phyloP scores from a whole-genome alignment of 805 yeast genomes.

The Phaffomyces opuntiae region DNA sequence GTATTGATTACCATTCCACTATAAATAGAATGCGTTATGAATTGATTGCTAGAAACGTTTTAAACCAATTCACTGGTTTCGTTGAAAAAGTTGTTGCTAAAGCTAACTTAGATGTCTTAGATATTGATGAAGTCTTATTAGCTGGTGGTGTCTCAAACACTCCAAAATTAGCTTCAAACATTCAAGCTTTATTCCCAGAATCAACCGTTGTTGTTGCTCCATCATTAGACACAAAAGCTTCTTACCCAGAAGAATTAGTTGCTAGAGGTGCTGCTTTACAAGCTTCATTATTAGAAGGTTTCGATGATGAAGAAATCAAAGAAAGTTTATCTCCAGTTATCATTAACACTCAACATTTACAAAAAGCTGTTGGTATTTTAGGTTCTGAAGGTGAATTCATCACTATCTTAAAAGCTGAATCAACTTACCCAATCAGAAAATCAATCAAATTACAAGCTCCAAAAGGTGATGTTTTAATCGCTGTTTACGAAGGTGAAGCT shows the following conservation, averaged over 20 bases:
- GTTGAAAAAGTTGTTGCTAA: conserved; percentile 68
- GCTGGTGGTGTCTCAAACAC: conserved; percentile 92
- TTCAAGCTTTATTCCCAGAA: conserved; percentile 76
- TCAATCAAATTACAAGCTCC: conserved; percentile 56
- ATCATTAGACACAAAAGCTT: conserved; percentile 63
- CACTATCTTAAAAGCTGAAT: conserved; percentile 70
- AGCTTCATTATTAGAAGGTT: conserved; percentile 76
- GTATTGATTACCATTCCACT: conserved; percentile 86
- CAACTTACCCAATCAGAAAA: conserved; percentile 87
- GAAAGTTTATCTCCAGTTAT: conserved; percentile 82
- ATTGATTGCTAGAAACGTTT: conserved; percentile 72
- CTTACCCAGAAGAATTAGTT: conserved; percentile 82
- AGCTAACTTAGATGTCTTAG: conserved; percentile 80
- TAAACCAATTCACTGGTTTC: conserved; percentile 69
- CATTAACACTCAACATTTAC: conserved; percentile 80
- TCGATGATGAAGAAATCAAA: conserved; percentile 72
- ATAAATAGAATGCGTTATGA: conserved; percentile 94
- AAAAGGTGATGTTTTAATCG: conserved; percentile 55
- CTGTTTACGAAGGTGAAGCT: conserved; percentile 81
- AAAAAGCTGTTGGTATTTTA: conserved; percentile 79
- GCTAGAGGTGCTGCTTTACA: conserved; percentile 96
- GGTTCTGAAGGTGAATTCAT: conserved; percentile 66
- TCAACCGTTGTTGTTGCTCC: conserved; percentile 72
- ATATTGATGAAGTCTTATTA: conserved; percentile 83
- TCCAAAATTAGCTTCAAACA: conserved; percentile 79